Conservation (phyloP, 2,329 filamentous ascomycete species). For the Paecilomyces fulvus region DNA sequence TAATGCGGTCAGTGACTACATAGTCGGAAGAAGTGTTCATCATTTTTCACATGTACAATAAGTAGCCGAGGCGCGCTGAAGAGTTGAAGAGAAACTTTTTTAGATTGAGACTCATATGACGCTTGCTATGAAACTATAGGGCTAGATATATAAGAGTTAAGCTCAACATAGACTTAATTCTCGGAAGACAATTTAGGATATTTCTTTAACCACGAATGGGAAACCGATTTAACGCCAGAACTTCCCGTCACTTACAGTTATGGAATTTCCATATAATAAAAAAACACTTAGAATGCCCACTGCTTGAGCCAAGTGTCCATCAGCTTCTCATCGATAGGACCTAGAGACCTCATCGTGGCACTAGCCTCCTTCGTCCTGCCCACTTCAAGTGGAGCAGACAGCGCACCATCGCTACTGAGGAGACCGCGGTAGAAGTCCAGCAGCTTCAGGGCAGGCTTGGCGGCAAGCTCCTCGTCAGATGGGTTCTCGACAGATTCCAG, state of each 20-base stretch:
- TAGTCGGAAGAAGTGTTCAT: too few species aligned
- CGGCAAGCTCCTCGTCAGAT: conserved; percentile 28
- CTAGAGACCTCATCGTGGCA: conserved; percentile 34
- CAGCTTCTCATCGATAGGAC: conserved; percentile 35
- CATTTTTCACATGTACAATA: too few species aligned
- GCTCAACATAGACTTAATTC: too few species aligned
- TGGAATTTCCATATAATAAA: background rate
- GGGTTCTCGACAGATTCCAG: conserved; percentile 36
- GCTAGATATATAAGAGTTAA: too few species aligned
- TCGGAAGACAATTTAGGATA: too few species aligned
- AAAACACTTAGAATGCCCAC: background rate
- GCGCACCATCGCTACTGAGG: conserved; percentile 12
- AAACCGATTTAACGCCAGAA: background rate
- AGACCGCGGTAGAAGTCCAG: conserved; percentile 41
- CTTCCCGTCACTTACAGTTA: background rate
- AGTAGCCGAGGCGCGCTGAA: too few species aligned
- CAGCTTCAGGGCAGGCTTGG: conserved; percentile 46
- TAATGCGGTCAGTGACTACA: too few species aligned
- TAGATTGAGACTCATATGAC: too few species aligned
- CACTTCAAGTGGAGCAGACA: conserved; percentile 34
- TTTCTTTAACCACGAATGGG: too few species aligned
- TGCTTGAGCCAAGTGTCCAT: conserved; percentile 27
- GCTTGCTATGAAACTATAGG: too few species aligned
- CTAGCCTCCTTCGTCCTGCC: conserved; percentile 33
- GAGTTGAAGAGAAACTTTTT: too few species aligned